phyloP scores from a whole-genome alignment of 331 rosid genomes.

The Malus hybrid region DNA sequence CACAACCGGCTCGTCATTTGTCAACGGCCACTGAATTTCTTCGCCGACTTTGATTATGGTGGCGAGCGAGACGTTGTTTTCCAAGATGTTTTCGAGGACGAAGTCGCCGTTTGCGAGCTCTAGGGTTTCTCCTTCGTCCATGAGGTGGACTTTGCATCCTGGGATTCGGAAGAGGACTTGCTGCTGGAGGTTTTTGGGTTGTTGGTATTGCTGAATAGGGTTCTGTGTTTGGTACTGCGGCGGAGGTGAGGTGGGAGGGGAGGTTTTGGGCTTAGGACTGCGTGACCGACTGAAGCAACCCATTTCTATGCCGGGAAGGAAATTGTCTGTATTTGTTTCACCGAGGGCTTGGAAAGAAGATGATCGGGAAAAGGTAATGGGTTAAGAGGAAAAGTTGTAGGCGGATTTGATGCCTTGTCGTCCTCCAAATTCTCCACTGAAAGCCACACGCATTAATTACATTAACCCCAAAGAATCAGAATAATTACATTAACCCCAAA shows the following conservation, averaged over 20 bases:
- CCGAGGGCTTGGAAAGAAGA: not conserved
- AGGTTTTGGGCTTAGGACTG: slow-evolving; percentile 24
- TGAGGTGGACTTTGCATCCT: slow-evolving; percentile 54
- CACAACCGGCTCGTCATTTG: slow-evolving; percentile 85
- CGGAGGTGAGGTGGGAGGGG: not conserved
- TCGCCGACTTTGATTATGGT: slow-evolving; percentile 60
- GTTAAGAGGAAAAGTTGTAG: not conserved
- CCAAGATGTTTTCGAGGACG: slow-evolving; percentile 39
- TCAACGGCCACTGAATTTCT: slow-evolving; percentile 73
- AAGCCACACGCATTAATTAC: no score
- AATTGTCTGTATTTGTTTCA: not conserved
- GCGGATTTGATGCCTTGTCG: slow-evolving; percentile 1
- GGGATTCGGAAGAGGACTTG: slow-evolving; percentile 52
- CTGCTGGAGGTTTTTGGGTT: slow-evolving; percentile 31
- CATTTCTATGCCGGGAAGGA: slow-evolving; percentile 26
- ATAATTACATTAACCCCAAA: no score
- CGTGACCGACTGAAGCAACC: slow-evolving; percentile 51
- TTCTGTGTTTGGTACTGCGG: not conserved
- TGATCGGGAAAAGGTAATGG: not conserved
- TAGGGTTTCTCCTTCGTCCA: slow-evolving; percentile 62
- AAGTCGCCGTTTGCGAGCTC: slow-evolving; percentile 62
- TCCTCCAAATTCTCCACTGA: no score
- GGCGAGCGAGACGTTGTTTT: slow-evolving; percentile 45
- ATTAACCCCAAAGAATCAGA: no score
- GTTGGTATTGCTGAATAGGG: slow-evolving; percentile 9